A percentile compares a stretch with the other conserved stretches of the same genome.
phyloP scores from a whole-genome alignment of 768 basidiomycete species.

The Xerocomus brunneocitrinus region DNA sequence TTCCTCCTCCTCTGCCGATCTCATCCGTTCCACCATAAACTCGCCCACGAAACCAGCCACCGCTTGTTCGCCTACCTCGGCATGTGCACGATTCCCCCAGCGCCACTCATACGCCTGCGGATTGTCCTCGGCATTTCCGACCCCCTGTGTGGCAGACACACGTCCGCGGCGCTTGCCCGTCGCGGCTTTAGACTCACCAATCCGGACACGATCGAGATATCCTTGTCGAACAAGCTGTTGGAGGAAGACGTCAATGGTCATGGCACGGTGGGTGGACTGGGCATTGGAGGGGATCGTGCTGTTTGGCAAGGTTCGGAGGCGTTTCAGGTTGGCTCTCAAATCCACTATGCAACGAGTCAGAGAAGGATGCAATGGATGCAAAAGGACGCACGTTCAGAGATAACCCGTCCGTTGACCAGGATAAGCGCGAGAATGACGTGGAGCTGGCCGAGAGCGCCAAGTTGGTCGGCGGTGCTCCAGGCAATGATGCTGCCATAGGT shows the following conservation, averaged over 20 bases:
- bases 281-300: constrained; percentile 48
- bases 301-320: constrained; percentile 55
- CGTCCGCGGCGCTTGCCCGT: constrained; percentile 57
- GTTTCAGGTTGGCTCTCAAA: constrained; percentile 63
- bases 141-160: constrained; percentile 38
- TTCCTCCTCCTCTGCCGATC: constrained; percentile 18
- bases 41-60: constrained; percentile 74
- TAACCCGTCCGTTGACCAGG: constrained; percentile 70
- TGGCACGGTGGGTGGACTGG: constrained; percentile 44
- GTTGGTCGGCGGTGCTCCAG: constrained; percentile 65
- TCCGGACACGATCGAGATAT: constrained; percentile 67
- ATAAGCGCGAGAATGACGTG: constrained; percentile 81
- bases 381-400: constrained; percentile 58
- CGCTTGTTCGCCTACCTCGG: constrained; percentile 77
- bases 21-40: constrained; percentile 51
- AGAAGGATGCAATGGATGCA: neutral
- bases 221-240: constrained; percentile 59
- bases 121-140: constrained; percentile 27
- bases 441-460: constrained; percentile 67
- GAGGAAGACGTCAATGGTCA: constrained; percentile 66
- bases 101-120: constrained; percentile 60
- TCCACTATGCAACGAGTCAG: constrained; percentile 47
- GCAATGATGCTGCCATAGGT: constrained; percentile 68
- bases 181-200: constrained; percentile 45
- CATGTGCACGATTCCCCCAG: constrained; percentile 77